Conservation (phyloP, 495 filamentous ascomycete genomes). For the Aspergillus steynii region DNA sequence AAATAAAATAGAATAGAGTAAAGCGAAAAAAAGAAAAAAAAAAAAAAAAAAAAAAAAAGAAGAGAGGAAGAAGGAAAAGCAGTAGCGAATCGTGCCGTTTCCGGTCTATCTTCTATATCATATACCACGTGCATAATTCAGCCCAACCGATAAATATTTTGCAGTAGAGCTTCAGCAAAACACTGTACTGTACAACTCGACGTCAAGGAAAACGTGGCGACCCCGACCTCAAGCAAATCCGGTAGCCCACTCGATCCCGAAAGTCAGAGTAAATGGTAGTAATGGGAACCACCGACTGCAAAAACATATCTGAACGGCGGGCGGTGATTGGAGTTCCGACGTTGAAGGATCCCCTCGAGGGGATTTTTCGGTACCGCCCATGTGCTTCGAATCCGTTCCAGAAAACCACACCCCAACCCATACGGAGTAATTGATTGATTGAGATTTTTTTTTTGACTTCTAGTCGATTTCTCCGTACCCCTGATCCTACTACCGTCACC, state of each 20-base stretch:
- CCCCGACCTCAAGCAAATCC: not conserved
- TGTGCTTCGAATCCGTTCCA: not conserved
- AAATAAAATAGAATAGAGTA: too few species aligned
- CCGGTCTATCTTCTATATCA: too few species aligned
- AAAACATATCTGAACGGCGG: not conserved
- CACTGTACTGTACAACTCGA: not conserved
- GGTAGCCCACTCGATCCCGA: not conserved
- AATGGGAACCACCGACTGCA: not conserved
- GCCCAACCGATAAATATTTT: too few species aligned
- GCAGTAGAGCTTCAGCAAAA: too few species aligned
- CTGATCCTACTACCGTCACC: not conserved
- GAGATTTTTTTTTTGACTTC: too few species aligned
- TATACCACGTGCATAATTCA: too few species aligned
- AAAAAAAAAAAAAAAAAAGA: not conserved
- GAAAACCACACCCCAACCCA: not conserved
- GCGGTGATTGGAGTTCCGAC: not conserved
- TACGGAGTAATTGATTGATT: too few species aligned
- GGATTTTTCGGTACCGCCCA: not conserved
- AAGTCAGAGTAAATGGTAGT: not conserved
- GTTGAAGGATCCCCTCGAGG: not conserved
- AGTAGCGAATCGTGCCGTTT: too few species aligned
- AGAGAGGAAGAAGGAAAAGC: too few species aligned
- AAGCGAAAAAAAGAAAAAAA: not conserved
- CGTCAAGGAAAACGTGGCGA: not conserved
- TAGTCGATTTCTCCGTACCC: not conserved